phyloP scores from a whole-genome alignment of 1,139 yeast species.

The Debaryomyces coudertii region DNA sequence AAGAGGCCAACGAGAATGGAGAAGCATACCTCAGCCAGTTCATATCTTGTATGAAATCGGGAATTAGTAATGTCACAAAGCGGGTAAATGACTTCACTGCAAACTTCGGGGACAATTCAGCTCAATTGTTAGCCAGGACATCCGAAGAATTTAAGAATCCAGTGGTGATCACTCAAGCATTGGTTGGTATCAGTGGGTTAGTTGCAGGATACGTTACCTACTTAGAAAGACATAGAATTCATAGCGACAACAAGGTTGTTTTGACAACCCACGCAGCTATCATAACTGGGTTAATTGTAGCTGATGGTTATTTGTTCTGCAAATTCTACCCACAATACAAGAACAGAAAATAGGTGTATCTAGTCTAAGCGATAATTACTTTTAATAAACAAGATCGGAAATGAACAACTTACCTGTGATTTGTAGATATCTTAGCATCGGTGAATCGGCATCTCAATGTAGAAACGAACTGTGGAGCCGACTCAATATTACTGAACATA shows the following conservation, averaged over 20 bases:
- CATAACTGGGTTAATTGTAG: slow-evolving; percentile 55
- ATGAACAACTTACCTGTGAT: background rate
- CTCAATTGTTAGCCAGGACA: slow-evolving; percentile 16
- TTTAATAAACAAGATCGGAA: slow-evolving; percentile 3
- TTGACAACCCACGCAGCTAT: slow-evolving; percentile 57
- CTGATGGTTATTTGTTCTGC: slow-evolving; percentile 56
- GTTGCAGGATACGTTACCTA: slow-evolving; percentile 54
- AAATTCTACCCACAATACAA: slow-evolving; percentile 54
- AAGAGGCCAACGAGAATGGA: slow-evolving; percentile 32
- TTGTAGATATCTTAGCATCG: too few relatives aligned
- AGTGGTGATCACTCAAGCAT: slow-evolving; percentile 57
- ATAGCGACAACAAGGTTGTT: slow-evolving; percentile 48
- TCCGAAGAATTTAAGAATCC: slow-evolving; percentile 61
- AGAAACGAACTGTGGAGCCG: too few relatives aligned
- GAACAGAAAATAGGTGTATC: slow-evolving; percentile 30
- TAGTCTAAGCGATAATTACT: background rate
- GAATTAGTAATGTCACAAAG: background rate
- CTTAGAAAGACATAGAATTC: slow-evolving; percentile 56
- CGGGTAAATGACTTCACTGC: slow-evolving; percentile 12
- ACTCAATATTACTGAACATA: too few relatives aligned
- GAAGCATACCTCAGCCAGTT: slow-evolving; percentile 25
- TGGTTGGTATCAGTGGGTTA: slow-evolving; percentile 53
- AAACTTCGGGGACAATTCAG: slow-evolving; percentile 13
- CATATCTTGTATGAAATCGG: slow-evolving; percentile 9
- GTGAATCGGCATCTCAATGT: too few relatives aligned